Base-by-base conservation (phyloP, 352 stramenopile species). In the Phytophthora crassamura region DNA sequence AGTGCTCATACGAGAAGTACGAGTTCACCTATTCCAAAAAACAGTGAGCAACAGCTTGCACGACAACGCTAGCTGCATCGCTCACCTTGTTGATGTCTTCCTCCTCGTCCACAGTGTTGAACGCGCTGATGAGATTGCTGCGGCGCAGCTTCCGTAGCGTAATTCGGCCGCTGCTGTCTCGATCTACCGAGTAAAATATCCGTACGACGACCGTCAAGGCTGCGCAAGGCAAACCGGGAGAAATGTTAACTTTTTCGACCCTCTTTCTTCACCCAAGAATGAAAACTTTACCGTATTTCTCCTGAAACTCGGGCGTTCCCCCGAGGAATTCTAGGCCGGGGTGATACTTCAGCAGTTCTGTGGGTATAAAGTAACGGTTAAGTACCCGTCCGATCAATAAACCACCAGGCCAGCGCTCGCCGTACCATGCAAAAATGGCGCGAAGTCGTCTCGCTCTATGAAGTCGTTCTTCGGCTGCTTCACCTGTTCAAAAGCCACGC, bases 1-100 rank as follows among this genome's bases (percentile, higher is more conserved):
- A 99, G 76, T 99, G 97, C 82, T 99, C 97, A 77, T 99, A 99
- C 20, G 87, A 98, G 77, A 99, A 99, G 80, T 97, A 98, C 46
- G 91, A 90, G 70, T 94, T 97, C 46, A 97, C 89, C 87, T 95
- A 47, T 16, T 54, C 8, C 32, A 30, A 40, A 16, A 12, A 32
- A 22, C 4, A 40, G 7, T 62, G n/a, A 59, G 12, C 9, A 41
- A 6, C 7, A 2, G 11, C 2, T 3, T 20, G 30, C 35, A 34
- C 10, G 5, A 39, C 18, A 56, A 35, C 32, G n/a, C 46, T 18
- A 15, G 12, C 30, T 16, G 11, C 14, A 1, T 14, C 25, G 9
- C 12, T 15, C 22, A 99, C 97, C 84, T 99, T 98, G 84, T 99
- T 99, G 73, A 99, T 99, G 75, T 99, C 98, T 81, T 99, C 97